Base-by-base conservation (phyloP, 805 yeast species). In the Saccharomycopsis sp. region DNA sequence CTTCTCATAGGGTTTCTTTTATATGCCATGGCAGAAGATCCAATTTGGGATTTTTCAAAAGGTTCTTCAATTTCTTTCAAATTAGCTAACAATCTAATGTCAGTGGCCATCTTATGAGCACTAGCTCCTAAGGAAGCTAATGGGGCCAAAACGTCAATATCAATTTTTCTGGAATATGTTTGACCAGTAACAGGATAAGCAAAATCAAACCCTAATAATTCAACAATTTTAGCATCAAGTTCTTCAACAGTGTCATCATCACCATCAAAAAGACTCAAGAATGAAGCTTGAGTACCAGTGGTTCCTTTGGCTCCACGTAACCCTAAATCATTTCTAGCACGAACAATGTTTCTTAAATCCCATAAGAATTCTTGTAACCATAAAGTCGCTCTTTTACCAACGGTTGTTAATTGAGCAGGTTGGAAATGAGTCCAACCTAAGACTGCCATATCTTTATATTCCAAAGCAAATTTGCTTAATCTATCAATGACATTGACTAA, bases 381-480 rank as follows among this genome's bases (percentile, higher is more conserved):
- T 57, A 92, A 69, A 34, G 96, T 87, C 42, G 95, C 94, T 66
- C 98, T 81, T 71, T 92, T 92, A 61, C 98, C 98, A 49, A 92
- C 95, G 26, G 98, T 92, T 51, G 97, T 89, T 61, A 92, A 76
- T 69, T 92, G 98, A 40, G 98, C 98, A 13, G 98, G 98, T 69
- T 92, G 98, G 76, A 92, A 92, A 64, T 92, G 98, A 43, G 98
- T 92, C 97, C 97, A 92, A 27, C 98, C 98, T 51, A 92, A 72
- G 33, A 88, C 96, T 28, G 98, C 97, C 63, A 88, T 63, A 62
- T 92, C 97, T 67, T 92, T 92, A 71, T 89, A 76, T 61, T 83
- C 76, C 49, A 86, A 59, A 34, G 98, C 97, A 61, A 92, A 92
- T 59, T 82, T 67, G 45, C 86, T 64, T 59, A 92, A 70, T 63